Conservation (phyloP, 2,329 filamentous ascomycete genomes). For the Aspergillus felis region DNA sequence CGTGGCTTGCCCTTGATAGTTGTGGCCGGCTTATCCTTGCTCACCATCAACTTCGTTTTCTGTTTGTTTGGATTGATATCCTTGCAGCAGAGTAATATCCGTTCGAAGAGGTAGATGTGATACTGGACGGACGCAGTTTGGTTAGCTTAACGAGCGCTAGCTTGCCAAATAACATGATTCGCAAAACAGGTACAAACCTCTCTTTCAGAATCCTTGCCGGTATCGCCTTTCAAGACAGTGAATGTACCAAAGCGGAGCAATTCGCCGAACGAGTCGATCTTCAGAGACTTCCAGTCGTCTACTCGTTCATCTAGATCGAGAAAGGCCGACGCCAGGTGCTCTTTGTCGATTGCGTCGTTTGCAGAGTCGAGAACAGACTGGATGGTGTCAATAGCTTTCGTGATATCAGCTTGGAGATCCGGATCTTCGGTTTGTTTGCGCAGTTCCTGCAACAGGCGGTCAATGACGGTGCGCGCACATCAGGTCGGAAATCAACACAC, state of each 20-base stretch:
- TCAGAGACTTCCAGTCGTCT: conserved; percentile 95
- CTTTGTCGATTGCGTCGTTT: conserved; percentile 85
- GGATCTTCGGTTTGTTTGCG: conserved; percentile 77
- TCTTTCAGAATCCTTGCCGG: conserved; percentile 81
- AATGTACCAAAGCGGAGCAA: conserved; percentile 85
- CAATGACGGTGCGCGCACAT: neutral
- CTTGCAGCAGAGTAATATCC: conserved; percentile 94
- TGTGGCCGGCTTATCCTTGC: conserved; percentile 66
- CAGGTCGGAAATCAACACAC: conserved; percentile 39
- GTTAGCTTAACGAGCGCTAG: conserved; percentile 12
- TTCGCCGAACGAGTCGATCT: conserved; percentile 85
- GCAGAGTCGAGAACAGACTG: conserved; percentile 78
- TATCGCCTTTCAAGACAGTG: conserved; percentile 74
- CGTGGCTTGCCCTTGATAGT: conserved; percentile 71
- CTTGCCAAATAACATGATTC: neutral
- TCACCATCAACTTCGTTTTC: conserved; percentile 58
- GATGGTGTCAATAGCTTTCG: conserved; percentile 73
- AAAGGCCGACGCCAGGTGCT: conserved; percentile 77
- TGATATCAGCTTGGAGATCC: conserved; percentile 66
- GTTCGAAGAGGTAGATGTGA: conserved; percentile 95
- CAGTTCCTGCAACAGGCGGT: conserved; percentile 59
- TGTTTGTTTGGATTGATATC: conserved; percentile 82
- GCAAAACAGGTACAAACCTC: conserved; percentile 57
- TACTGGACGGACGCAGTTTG: conserved; percentile 55
- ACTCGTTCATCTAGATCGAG: conserved; percentile 77